phyloP scores from a whole-genome alignment of 768 basidiomycete species.

The Pisolithus microcarpus region DNA sequence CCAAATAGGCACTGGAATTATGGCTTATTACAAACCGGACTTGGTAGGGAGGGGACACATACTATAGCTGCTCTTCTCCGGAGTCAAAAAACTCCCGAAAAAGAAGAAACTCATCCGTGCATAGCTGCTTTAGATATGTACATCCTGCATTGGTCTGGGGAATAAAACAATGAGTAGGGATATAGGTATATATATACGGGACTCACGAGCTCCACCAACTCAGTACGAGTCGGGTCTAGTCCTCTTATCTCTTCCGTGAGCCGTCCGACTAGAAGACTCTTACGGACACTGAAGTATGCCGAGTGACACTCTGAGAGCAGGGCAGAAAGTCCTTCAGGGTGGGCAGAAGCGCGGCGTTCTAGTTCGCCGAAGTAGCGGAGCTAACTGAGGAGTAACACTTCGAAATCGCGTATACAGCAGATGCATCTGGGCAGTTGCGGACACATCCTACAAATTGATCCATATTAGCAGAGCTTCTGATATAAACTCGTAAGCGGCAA shows the following conservation, averaged over 20 bases:
- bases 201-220: slow-evolving; percentile 80
- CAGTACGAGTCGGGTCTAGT: slow-evolving; percentile 70
- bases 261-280: slow-evolving; percentile 61
- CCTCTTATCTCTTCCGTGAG: slow-evolving; percentile 77
- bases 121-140: slow-evolving; percentile 86
- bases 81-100: slow-evolving; percentile 83
- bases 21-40: slow-evolving; percentile 7
- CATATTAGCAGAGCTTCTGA: not conserved
- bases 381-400: slow-evolving; percentile 60
- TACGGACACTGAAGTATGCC: slow-evolving; percentile 74
- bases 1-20: slow-evolving; percentile 70
- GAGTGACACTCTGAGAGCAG: slow-evolving; percentile 82
- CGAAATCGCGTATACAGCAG: slow-evolving; percentile 87
- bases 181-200: not conserved
- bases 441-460: slow-evolving; percentile 50
- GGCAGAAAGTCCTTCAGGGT: slow-evolving; percentile 79
- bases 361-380: slow-evolving; percentile 80
- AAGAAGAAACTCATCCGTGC: slow-evolving; percentile 81
- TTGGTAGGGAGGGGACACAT: slow-evolving; percentile 19
- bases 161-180: not conserved
- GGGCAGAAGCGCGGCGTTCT: slow-evolving; percentile 64
- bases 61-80: slow-evolving; percentile 73
- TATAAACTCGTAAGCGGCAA: slow-evolving; percentile 14
- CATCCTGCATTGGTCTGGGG: slow-evolving; percentile 83
- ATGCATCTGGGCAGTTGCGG: slow-evolving; percentile 71